These are phyloP conservation scores for Symmetrospora coprosmae DNA, from an alignment of 768 basidiomycete genomes.

Conservation along the genomic window DNA sequence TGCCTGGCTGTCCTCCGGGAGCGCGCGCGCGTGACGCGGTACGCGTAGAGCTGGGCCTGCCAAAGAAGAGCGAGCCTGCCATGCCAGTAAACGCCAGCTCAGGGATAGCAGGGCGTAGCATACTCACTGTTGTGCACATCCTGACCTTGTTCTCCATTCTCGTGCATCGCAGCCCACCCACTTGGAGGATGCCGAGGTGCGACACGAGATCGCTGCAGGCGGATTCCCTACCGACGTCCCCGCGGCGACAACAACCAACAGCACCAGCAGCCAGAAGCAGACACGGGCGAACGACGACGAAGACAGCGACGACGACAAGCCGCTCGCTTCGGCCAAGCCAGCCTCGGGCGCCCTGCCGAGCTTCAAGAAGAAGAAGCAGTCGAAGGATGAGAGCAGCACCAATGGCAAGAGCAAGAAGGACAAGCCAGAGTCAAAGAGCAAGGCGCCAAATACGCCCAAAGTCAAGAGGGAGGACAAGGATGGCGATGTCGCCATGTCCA, in stretches of 20 bases:
- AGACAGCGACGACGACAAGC: slow-evolving; percentile 37
- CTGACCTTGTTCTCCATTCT: too few species aligned
- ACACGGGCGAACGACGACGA: slow-evolving; percentile 8
- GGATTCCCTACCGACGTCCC: slow-evolving; percentile 5
- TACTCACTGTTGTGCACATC: too few species aligned
- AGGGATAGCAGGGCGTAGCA: too few species aligned
- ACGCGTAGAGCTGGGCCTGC: too few species aligned
- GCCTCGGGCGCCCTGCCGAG: slow-evolving; percentile 36
- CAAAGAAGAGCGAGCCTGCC: too few species aligned
- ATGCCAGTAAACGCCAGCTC: too few species aligned
- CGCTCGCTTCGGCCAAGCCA: slow-evolving; percentile 34
- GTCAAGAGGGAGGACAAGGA: background rate
- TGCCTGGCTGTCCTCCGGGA: too few species aligned
- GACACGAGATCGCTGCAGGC: slow-evolving; percentile 15
- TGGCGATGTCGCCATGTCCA: background rate
- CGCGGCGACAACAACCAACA: background rate
- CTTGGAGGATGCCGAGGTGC: slow-evolving; percentile 6
- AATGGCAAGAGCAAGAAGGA: background rate
- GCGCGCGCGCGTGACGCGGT: too few species aligned
- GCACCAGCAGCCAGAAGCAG: background rate
- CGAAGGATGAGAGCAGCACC: background rate
- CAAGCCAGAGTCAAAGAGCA: background rate
- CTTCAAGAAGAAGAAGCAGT: slow-evolving; percentile 6
- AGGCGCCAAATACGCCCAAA: background rate
- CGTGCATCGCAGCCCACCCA: too few species aligned